Evolutionary conservation across 2,329 filamentous ascomycete species (phyloP), one percentile per base, ranked within the genome.

Genomic region (Emericellopsis cladophorae): DNA sequence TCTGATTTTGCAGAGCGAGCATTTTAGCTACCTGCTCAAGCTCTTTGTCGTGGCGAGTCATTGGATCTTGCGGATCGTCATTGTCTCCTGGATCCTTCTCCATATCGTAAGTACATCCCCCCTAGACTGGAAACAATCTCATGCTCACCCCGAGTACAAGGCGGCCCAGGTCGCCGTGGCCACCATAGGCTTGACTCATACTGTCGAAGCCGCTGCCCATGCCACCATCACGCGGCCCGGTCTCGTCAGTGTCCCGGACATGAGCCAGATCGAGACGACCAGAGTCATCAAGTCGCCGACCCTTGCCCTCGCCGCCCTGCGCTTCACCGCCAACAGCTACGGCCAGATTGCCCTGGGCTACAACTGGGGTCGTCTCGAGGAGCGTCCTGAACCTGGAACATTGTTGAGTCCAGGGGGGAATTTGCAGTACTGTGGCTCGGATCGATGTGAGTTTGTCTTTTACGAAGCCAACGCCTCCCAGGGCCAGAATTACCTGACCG

Each of bases 301-400:
- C 7, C 49, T 51, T 16, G 44, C 47, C 2, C 40, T 45, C 12
- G 53, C 46, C n/a, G 60, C 62, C 21, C 51, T 65, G 18, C 52
- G 64, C 38, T 67, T 63, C 37, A 64, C 60, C 1, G 66, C 66
- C 11, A 65, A 67, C 31, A 66, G 62, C 37, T 67, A 62, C 40
- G 65, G 65, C 8, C 55, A 54, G 10, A 45, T 66, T 9, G 56
- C 55, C 2, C 54, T 58, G 5, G 57, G 53, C 3, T 59, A 52
- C 38, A 41, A 44, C 18, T 41, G 49, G 8, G 55, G 44, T 2
- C 4, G 3, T 0, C 26, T 54, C 4, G 41, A 46, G 2, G 34
- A 46, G 1, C 39, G 52, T 2, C 64, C 62, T 0, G 14, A 12
- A 7, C 48, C 58, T 0, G 58, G 61, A 1, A 48, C 46, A 2